Conservation (phyloP, 2,329 filamentous ascomycete species). For the Fusarium domesticum region DNA sequence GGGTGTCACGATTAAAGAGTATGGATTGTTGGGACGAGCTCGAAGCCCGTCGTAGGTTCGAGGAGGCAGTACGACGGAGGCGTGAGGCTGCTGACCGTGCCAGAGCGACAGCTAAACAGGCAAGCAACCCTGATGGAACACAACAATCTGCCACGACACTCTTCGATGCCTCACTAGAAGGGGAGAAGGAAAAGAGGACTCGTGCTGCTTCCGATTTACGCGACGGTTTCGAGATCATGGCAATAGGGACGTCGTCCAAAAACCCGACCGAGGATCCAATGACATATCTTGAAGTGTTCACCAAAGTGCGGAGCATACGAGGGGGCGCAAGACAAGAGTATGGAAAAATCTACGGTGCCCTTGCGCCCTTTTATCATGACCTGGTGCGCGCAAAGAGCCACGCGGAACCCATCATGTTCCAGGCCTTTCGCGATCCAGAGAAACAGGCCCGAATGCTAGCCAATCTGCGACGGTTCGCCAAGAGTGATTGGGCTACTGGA, state of each 20-base stretch:
- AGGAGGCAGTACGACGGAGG: slow-evolving; percentile 63
- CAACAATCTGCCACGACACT: slow-evolving; percentile 49
- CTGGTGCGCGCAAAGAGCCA: slow-evolving; percentile 68
- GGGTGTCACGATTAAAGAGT: slow-evolving; percentile 79
- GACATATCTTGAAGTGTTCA: slow-evolving; percentile 66
- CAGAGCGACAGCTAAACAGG: slow-evolving; percentile 19
- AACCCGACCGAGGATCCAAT: slow-evolving; percentile 57
- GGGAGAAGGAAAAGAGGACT: slow-evolving; percentile 45
- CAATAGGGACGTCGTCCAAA: slow-evolving; percentile 46
- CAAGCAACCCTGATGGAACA: slow-evolving; percentile 11
- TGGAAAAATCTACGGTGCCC: slow-evolving; percentile 81
- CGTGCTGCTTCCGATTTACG: slow-evolving; percentile 33
- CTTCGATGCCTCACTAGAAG: slow-evolving; percentile 71
- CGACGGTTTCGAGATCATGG: slow-evolving; percentile 80
- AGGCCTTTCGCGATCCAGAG: slow-evolving; percentile 82
- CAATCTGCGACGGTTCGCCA: slow-evolving; percentile 74
- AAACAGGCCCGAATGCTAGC: slow-evolving; percentile 86
- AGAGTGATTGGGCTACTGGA: slow-evolving; percentile 76
- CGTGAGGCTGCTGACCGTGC: slow-evolving; percentile 49
- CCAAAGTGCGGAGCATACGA: slow-evolving; percentile 70
- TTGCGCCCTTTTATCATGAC: slow-evolving; percentile 87
- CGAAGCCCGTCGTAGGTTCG: slow-evolving; percentile 77
- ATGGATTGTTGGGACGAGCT: slow-evolving; percentile 92
- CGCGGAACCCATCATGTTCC: slow-evolving; percentile 80
- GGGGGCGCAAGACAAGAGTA: slow-evolving; percentile 87